These are phyloP conservation scores for Lepidium campestre DNA, from an alignment of 441 rosid genomes.

Conservation along the genomic window DNA sequence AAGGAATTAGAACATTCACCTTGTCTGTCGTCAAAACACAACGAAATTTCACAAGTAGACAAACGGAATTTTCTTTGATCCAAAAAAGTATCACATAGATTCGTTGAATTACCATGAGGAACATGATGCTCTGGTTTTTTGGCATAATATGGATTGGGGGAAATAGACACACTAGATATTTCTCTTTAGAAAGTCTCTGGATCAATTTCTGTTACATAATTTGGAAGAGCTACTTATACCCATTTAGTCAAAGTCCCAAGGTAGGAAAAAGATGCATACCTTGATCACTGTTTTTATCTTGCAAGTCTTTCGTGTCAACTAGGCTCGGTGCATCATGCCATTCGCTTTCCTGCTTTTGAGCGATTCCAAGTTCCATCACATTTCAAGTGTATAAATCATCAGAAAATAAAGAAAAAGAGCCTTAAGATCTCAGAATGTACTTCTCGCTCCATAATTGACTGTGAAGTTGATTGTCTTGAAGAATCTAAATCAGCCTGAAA, in stretches of 20 bases:
- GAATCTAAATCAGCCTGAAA: conserved; percentile 54
- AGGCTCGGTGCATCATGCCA: conserved; percentile 52
- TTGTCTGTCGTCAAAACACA: background rate
- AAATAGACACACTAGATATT: background rate
- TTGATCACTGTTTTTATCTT: conserved; percentile 28
- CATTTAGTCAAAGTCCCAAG: background rate
- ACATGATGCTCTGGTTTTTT: background rate
- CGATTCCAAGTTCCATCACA: conserved; percentile 3
- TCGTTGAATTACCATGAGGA: background rate
- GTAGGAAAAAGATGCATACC: conserved; percentile 24
- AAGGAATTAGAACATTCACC: background rate
- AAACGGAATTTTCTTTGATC: background rate
- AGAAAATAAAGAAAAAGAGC: background rate
- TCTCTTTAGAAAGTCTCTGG: background rate
- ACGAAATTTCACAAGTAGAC: background rate
- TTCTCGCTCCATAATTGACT: conserved; percentile 30
- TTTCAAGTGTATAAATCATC: background rate
- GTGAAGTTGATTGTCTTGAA: conserved; percentile 50
- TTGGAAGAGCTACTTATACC: background rate
- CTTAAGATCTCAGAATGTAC: conserved; percentile 14
- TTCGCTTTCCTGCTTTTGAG: conserved; percentile 30
- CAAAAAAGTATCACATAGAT: background rate
- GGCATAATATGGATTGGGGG: background rate
- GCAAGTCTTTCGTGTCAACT: conserved; percentile 25
- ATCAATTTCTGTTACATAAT: background rate